Base-by-base conservation (phyloP, 208 protist species). In the Trypanosoma avium region DNA sequence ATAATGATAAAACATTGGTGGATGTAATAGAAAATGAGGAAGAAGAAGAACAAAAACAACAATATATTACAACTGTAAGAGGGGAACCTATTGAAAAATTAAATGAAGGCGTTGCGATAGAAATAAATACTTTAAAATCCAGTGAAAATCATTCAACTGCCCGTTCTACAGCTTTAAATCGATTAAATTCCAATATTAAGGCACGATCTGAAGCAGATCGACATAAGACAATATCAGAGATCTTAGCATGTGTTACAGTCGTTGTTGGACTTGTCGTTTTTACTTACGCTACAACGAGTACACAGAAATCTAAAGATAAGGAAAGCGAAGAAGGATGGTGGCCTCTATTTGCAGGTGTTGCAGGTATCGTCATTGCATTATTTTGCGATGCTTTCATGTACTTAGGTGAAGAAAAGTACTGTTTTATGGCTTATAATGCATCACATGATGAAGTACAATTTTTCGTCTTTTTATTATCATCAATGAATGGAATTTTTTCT, bases 381-480 rank as follows among this genome's bases (percentile, higher is more conserved):
- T 7, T 77, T 0, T 66, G 75, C 48, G 84, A 90, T 67, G 68
- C 69, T 1, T 33, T 80, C 1, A 67, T 90, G 19, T 85, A 84
- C 55, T 24, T 77, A 4, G 36, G 70, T 12, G 75, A 90, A 46
- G 84, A 90, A 59, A 67, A 75, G n/a, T 73, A 80, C 32, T 84
- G 77, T 61, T 85, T 90, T 26, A 56, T 64, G 19, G 29, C 4
- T 5, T 24, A 78, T 32, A 7, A 21, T 45, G 53, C 54, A 24
- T 68, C 61, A 26, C 38, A 68, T 24, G 60, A 68, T 13, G 69
- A 75, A 53, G 70, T 66, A 24, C 59, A 46, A 33, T 82, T 46
- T 32, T 64, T 33, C 29, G 54, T 53, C 24, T 59, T 57, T 71
- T 50, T 60, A 24, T 79, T 67, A 17, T 58, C 63, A 12, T 12